Evolutionary conservation across 148 eudicot species (phyloP), one percentile per base, ranked within the genome.

Genomic region (Persicaria maculosa): DNA sequence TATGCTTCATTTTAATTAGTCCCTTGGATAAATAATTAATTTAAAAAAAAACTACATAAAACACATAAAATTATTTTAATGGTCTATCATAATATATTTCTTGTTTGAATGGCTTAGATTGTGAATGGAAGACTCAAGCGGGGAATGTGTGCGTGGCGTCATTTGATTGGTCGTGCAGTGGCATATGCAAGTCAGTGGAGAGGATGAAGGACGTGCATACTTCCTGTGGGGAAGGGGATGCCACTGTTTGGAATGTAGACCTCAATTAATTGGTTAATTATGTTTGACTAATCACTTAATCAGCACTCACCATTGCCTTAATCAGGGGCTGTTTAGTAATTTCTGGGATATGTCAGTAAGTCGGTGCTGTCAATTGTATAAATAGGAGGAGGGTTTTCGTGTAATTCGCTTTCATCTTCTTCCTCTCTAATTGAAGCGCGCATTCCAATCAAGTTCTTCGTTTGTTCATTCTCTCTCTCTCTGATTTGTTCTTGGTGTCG

Each of bases 121-220:
- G 98, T 44, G 98, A 91, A 78, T 83, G 86, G 89, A 91, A 88
- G 85, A 75, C 83, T 36, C 83, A 85, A 74, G 81, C 87, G n/a
- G 94, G 97, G 62, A 89, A 86, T 40, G 71, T 83, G 40, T 93
- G 98, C 50, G 92, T 86, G 78, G 98, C 98, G 4, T 88, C 98
- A 17, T 93, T 93, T 68, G 98, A 93, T 81, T 93, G 98, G 98
- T 76, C 89, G 1, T 93, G 98, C 89, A 93, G 98, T 50, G 98
- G 98, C 53, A 81, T 93, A 59, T 93, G 98, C 85, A 86, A 91
- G 73, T 93, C 97, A 0, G 87, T 89, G 15, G 92, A 91, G 79
- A 84, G 87, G 77, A 87, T 93, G 97, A 93, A 85, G 83, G 82
- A 77, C 0, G 84, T 93, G 74, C 98, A 93, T 53, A 74, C 58